phyloP scores from a whole-genome alignment of 129 eudicot species.

The Tagetes erecta region DNA sequence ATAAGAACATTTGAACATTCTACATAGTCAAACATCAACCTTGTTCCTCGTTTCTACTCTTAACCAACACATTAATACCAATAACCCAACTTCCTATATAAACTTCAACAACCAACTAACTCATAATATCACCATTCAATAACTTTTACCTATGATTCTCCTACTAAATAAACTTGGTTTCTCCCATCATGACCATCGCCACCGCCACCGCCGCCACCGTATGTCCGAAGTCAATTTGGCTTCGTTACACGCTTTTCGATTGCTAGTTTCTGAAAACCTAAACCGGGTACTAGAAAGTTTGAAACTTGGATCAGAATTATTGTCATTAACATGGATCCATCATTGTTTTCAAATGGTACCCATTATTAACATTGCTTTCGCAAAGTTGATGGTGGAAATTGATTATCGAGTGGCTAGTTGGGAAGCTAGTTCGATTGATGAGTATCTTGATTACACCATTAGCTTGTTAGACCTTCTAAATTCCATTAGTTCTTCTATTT shows the following conservation, averaged over 20 bases:
- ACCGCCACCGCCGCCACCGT: slow-evolving; percentile 16
- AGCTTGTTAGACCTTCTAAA: slow-evolving; percentile 56
- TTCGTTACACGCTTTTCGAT: slow-evolving; percentile 47
- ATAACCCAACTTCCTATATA: slow-evolving; percentile 36
- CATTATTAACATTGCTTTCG: slow-evolving; percentile 50
- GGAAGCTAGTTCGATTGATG: slow-evolving; percentile 44
- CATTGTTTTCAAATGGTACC: slow-evolving; percentile 46
- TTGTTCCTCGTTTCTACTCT: not conserved
- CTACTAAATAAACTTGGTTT: slow-evolving; percentile 36
- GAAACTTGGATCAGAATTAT: slow-evolving; percentile 38
- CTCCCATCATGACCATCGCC: slow-evolving; percentile 32
- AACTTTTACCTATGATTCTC: slow-evolving; percentile 39
- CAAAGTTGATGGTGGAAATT: slow-evolving; percentile 51
- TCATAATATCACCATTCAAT: slow-evolving; percentile 21
- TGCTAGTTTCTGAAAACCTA: slow-evolving; percentile 32
- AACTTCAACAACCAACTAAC: slow-evolving; percentile 29
- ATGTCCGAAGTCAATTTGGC: slow-evolving; percentile 34
- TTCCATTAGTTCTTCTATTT: slow-evolving; percentile 46
- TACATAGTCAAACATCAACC: slow-evolving; percentile 27
- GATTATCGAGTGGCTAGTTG: slow-evolving; percentile 64
- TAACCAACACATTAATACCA: slow-evolving; percentile 20
- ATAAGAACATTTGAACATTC: slow-evolving; percentile 43
- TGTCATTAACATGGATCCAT: slow-evolving; percentile 50
- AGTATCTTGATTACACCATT: slow-evolving; percentile 59
- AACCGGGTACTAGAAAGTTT: slow-evolving; percentile 21